Evolutionary conservation across 2,329 filamentous ascomycete genomes (phyloP).

Genomic region (Dactylonectria macrodidyma): DNA sequence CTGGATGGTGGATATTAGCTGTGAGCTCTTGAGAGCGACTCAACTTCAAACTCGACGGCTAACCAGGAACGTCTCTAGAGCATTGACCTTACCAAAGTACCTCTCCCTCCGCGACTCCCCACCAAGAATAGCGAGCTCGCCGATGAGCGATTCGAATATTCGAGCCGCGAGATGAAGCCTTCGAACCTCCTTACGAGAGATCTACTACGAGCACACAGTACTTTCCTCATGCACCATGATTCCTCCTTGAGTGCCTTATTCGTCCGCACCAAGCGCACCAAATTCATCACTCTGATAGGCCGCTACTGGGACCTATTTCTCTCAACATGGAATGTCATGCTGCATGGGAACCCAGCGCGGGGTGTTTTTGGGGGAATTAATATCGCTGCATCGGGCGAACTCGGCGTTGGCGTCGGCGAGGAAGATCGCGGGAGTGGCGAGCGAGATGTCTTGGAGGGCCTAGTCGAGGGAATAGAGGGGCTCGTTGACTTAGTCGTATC

Average conservation of each 20-base stretch:
- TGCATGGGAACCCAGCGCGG: constrained; percentile 89
- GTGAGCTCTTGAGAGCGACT: constrained; percentile 64
- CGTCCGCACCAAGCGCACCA: constrained; percentile 71
- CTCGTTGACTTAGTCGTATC: constrained; percentile 91
- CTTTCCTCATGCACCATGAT: constrained; percentile 91
- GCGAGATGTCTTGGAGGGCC: constrained; percentile 92
- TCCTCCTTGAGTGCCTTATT: constrained; percentile 80
- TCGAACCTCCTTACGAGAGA: constrained; percentile 84
- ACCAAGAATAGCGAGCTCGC: constrained; percentile 58
- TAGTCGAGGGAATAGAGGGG: constrained; percentile 84
- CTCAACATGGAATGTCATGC: constrained; percentile 87
- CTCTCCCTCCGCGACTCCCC: constrained; percentile 70
- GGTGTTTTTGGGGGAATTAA: constrained; percentile 88
- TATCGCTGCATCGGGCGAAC: constrained; percentile 89
- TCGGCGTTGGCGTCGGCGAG: constrained; percentile 94
- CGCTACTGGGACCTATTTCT: constrained; percentile 84
- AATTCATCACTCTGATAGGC: constrained; percentile 80
- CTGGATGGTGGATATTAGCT: constrained; percentile 95
- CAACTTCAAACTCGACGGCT: constrained; percentile 3
- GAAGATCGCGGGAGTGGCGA: constrained; percentile 96
- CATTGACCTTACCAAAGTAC: constrained; percentile 83
- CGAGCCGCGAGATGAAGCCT: constrained; percentile 90
- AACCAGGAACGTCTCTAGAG: constrained; percentile 46
- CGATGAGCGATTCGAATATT: constrained; percentile 78
- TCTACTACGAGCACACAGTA: constrained; percentile 83